These are phyloP conservation scores for Solanum sejunctum DNA, from an alignment of 257 asterid species.

Conservation along the genomic window DNA sequence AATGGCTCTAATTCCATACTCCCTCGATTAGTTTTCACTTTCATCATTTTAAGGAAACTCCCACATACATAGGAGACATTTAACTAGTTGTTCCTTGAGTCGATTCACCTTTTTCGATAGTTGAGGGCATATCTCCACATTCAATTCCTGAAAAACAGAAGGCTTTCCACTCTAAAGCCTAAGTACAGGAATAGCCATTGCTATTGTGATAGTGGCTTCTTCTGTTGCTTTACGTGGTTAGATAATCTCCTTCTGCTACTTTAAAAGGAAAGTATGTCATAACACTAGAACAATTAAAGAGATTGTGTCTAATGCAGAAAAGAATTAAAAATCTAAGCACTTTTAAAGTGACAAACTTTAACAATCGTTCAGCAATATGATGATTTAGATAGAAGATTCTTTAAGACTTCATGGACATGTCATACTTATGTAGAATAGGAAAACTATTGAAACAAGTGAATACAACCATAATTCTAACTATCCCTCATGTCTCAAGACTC, in stretches of 20 bases:
- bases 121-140: background rate
- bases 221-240: slow-evolving; percentile 14
- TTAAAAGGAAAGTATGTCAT: slow-evolving; percentile 31
- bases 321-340: slow-evolving; percentile 29
- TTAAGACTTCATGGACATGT: no score
- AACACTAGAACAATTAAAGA: slow-evolving; percentile 24
- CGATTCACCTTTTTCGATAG: slow-evolving; percentile 24
- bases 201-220: slow-evolving; percentile 32
- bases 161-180: slow-evolving; percentile 10
- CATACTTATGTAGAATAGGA: no score
- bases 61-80: slow-evolving; percentile 50
- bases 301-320: no score
- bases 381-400: background rate
- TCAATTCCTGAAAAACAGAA: background rate
- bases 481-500: no score
- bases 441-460: no score
- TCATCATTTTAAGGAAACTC: slow-evolving; percentile 62
- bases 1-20: background rate
- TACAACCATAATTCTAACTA: no score
- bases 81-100: slow-evolving; percentile 19
- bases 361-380: no score
- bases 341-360: slow-evolving; percentile 41
- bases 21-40: slow-evolving; percentile 26
- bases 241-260: slow-evolving; percentile 22
- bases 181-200: slow-evolving; percentile 16